Percentiles rank a stretch among this genome's conserved stretches.
phyloP scores from a whole-genome alignment of 169 alveolate genomes.

The Sarcocystis neurona region DNA sequence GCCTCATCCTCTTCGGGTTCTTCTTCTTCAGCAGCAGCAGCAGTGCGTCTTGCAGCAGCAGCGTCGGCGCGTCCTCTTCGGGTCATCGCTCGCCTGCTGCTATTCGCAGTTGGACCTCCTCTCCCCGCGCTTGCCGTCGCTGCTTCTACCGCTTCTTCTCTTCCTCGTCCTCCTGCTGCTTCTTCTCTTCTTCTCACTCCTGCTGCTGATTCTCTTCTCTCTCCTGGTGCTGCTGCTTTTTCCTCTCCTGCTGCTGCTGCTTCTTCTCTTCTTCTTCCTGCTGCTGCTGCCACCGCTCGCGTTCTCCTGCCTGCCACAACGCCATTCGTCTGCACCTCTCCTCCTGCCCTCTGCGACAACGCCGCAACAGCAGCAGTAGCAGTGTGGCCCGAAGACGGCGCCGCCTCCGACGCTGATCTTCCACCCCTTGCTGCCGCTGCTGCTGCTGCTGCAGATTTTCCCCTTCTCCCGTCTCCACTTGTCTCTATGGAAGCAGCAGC shows the following conservation, averaged over 20 bases:
- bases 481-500: neutral
- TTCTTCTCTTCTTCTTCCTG: neutral
- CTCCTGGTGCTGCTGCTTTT: neutral
- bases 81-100: neutral
- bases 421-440: too few species aligned
- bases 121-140: neutral
- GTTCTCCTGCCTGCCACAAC: neutral
- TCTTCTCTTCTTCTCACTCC: neutral
- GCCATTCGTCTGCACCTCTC: neutral
- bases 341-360: neutral
- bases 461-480: slow-evolving; percentile 16
- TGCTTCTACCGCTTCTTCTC: too few species aligned
- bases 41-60: too few species aligned
- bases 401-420: too few species aligned
- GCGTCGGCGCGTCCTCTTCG: neutral
- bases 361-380: too few species aligned
- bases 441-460: too few species aligned
- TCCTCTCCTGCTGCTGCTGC: neutral
- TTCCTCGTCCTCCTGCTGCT: neutral
- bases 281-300: neutral
- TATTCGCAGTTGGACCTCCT: neutral
- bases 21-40: too few species aligned
- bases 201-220: neutral
- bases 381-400: too few species aligned
- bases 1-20: neutral